Evolutionary conservation across 345 rosid genomes (phyloP).

Genomic region (Capsella bursapastoris): DNA sequence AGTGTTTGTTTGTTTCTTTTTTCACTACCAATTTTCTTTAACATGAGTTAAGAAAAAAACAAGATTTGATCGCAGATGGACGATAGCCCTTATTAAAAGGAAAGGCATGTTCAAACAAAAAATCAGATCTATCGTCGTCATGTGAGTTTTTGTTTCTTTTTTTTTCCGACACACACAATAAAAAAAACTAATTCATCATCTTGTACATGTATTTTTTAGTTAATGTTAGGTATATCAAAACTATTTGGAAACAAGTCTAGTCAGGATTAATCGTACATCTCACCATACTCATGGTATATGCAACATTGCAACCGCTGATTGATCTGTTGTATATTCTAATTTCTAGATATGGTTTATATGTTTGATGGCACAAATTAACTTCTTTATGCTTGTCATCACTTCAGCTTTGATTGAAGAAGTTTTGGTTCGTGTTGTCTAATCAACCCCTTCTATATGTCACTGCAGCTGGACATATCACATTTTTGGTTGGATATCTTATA

Average conservation of each 20-base stretch:
- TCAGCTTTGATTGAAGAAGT: background rate
- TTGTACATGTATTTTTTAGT: background rate
- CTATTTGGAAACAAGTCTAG: background rate
- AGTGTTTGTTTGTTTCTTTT: too few relatives aligned
- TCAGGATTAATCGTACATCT: background rate
- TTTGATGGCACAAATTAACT: background rate
- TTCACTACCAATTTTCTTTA: too few relatives aligned
- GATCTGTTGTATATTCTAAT: background rate
- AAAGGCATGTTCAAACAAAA: background rate
- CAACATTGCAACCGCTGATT: background rate
- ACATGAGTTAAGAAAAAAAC: too few relatives aligned
- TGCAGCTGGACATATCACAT: conserved; percentile 25
- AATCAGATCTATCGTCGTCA: background rate
- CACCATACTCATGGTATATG: background rate
- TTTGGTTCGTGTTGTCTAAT: conserved; percentile 18
- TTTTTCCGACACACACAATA: background rate
- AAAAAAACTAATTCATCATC: background rate
- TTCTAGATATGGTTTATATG: conserved; percentile 1
- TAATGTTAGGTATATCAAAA: background rate
- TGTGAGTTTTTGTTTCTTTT: background rate
- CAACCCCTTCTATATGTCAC: conserved; percentile 10
- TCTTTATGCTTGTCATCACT: background rate
- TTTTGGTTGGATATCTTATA: background rate
- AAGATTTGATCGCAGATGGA: too few relatives aligned
- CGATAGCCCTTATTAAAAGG: background rate